These are phyloP conservation scores for Leishmania aethiopica DNA, from an alignment of 208 protist genomes.

Conservation along the genomic window DNA sequence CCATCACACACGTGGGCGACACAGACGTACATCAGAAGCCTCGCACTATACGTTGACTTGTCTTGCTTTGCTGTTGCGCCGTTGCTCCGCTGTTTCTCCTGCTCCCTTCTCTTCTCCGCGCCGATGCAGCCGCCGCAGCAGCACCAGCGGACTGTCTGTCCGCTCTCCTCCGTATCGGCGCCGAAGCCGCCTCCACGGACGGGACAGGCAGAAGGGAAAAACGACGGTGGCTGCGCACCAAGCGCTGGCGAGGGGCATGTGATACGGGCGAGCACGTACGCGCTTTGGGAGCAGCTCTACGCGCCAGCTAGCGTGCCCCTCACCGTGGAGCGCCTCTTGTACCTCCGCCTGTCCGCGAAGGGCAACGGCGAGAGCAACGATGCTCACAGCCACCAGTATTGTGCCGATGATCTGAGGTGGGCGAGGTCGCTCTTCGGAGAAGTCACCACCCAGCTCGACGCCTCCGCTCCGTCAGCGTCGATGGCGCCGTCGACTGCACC, in stretches of 20 bases:
- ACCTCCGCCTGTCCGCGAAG: conserved; percentile 10
- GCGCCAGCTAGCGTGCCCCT: conserved; percentile 32
- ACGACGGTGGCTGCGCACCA: no score
- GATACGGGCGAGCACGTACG: conserved; percentile 40
- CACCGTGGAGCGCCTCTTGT: conserved; percentile 36
- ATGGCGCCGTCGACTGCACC: neutral
- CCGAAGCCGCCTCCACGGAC: neutral
- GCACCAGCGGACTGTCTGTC: neutral
- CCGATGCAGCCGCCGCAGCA: neutral
- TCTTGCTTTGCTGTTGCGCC: neutral
- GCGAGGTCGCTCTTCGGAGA: neutral
- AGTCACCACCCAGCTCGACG: neutral
- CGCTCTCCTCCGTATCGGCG: neutral
- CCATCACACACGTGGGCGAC: neutral
- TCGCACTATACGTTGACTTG: neutral
- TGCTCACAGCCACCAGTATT: neutral
- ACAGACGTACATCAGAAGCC: neutral
- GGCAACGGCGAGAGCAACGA: conserved; percentile 1
- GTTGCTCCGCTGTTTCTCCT: neutral
- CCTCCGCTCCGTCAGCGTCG: neutral
- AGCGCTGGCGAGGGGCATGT: conserved; percentile 6
- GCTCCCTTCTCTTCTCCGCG: neutral
- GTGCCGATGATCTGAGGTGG: neutral
- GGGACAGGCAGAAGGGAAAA: neutral
- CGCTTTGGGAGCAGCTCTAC: conserved; percentile 65